These are phyloP conservation scores for Centella asiatica DNA, from an alignment of 129 eudicot genomes.

Conservation along the genomic window DNA sequence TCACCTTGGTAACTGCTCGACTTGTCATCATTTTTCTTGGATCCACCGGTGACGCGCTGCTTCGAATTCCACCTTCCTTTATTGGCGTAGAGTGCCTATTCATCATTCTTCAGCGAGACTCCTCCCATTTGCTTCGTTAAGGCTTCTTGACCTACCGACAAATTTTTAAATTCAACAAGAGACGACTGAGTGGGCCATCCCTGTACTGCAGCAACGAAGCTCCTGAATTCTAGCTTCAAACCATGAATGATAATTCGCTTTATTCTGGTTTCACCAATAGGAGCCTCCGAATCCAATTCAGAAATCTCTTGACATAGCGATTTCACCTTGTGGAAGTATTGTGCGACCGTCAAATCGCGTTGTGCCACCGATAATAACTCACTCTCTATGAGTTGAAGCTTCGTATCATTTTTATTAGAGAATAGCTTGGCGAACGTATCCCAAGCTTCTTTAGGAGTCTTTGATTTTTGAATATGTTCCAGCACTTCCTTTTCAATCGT, in stretches of 20 bases:
- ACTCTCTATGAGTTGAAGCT: conserved; percentile 17
- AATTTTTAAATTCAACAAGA: conserved; percentile 16
- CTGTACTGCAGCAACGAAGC: conserved; percentile 12
- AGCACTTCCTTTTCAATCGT: too few relatives aligned
- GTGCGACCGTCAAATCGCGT: not conserved
- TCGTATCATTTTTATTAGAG: conserved; percentile 19
- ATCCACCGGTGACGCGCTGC: not conserved
- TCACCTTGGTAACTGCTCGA: not conserved
- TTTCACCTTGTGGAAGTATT: conserved; percentile 9
- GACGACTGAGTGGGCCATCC: conserved; percentile 21
- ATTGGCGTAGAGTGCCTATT: conserved; percentile 9
- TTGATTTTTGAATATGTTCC: conserved; percentile 6
- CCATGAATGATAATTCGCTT: conserved; percentile 5
- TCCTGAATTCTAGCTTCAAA: conserved; percentile 5
- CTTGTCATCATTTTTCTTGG: not conserved
- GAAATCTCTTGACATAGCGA: conserved; percentile 12
- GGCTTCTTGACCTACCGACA: conserved; percentile 18
- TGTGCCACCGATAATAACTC: conserved; percentile 12
- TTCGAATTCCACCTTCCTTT: conserved; percentile 3
- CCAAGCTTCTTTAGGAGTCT: conserved; percentile 21
- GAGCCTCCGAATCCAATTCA: conserved; percentile 7
- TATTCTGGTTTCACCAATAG: conserved; percentile 12
- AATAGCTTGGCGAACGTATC: conserved; percentile 16
- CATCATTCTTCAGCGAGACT: conserved; percentile 6
- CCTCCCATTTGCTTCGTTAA: conserved; percentile 23